Evolutionary conservation across 2,329 filamentous ascomycete genomes (phyloP).

Genomic region (Venturia oleaginea): DNA sequence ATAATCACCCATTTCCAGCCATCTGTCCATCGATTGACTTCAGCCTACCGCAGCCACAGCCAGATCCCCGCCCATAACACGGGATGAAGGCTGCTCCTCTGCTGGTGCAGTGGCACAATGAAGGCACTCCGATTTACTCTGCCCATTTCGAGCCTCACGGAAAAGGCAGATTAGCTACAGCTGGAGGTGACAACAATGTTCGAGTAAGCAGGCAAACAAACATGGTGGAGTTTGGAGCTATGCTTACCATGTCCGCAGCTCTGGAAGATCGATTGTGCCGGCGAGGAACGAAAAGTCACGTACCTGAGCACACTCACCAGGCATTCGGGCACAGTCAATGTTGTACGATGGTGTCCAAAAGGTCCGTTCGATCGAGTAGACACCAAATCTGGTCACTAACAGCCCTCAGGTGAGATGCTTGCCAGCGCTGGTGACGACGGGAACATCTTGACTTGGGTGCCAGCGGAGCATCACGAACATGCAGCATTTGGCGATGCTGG

Average conservation of each 20-base stretch:
- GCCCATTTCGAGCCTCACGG: slow-evolving; percentile 91
- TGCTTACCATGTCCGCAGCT: slow-evolving; percentile 45
- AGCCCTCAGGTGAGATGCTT: slow-evolving; percentile 67
- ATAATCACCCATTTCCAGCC: background rate
- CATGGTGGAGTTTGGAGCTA: slow-evolving; percentile 9
- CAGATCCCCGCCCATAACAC: background rate
- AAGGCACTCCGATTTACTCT: slow-evolving; percentile 93
- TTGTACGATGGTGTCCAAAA: slow-evolving; percentile 90
- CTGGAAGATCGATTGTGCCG: slow-evolving; percentile 81
- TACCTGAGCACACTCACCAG: slow-evolving; percentile 88
- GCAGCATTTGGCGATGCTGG: slow-evolving; percentile 70
- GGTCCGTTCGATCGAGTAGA: slow-evolving; percentile 45
- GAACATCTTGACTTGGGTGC: slow-evolving; percentile 94
- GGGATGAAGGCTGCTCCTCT: slow-evolving; percentile 90
- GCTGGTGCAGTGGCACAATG: slow-evolving; percentile 98
- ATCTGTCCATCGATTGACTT: background rate
- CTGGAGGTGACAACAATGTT: slow-evolving; percentile 93
- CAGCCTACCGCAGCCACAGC: background rate
- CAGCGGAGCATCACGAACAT: slow-evolving; percentile 61
- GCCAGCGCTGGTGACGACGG: slow-evolving; percentile 95
- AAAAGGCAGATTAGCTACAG: slow-evolving; percentile 85
- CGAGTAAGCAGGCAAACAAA: slow-evolving; percentile 49
- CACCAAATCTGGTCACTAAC: slow-evolving; percentile 18
- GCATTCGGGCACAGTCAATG: slow-evolving; percentile 95
- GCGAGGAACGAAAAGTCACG: slow-evolving; percentile 79